Conservation (phyloP, 2,329 filamentous ascomycete genomes). For the Nemania diffusa region DNA sequence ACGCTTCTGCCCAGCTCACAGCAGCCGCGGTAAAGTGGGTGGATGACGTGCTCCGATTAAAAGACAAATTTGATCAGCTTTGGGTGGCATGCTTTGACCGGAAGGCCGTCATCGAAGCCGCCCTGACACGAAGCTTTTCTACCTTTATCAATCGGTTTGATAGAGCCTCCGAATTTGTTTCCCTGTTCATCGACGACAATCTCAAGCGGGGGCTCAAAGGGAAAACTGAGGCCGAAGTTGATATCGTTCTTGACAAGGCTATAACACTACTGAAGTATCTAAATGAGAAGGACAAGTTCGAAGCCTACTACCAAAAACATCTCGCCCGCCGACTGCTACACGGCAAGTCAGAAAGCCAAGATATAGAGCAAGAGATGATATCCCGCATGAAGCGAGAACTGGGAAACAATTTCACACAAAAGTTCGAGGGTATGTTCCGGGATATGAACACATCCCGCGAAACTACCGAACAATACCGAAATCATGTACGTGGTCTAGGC, state of each 20-base stretch:
- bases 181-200: conserved; percentile 95
- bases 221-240: conserved; percentile 89
- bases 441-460: conserved; percentile 92
- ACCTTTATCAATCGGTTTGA: conserved; percentile 94
- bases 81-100: conserved; percentile 77
- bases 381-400: conserved; percentile 97
- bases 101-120: conserved; percentile 82
- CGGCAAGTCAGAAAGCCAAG: conserved; percentile 88
- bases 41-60: conserved; percentile 85
- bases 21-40: conserved; percentile 94
- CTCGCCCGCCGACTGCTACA: conserved; percentile 87
- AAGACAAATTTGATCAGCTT: conserved; percentile 88
- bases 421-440: conserved; percentile 97
- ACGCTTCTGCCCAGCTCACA: conserved; percentile 79
- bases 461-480: conserved; percentile 79
- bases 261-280: conserved; percentile 89
- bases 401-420: conserved; percentile 91
- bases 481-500: conserved; percentile 67
- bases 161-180: conserved; percentile 90
- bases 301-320: conserved; percentile 98
- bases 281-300: conserved; percentile 92
- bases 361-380: conserved; percentile 95
- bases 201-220: conserved; percentile 93
- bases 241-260: conserved; percentile 85
- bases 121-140: conserved; percentile 85